Conservation (phyloP, 768 basidiomycete species). For the Trametes villosa region DNA sequence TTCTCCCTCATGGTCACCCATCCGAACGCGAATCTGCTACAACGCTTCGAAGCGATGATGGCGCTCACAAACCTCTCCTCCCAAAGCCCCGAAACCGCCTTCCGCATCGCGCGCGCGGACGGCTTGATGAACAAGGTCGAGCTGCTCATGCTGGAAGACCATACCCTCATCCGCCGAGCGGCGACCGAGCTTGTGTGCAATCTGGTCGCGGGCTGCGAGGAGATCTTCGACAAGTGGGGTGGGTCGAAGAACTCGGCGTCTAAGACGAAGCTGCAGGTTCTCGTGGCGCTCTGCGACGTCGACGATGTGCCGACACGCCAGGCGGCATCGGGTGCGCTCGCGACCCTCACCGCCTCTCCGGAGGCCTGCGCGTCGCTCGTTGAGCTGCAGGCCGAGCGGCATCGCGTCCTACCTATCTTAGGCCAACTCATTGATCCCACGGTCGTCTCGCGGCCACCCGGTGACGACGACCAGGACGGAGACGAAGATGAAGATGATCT, state of each 20-base stretch:
- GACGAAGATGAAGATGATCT: conserved; percentile 29
- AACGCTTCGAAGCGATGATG: conserved; percentile 94
- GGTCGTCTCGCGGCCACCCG: conserved; percentile 38
- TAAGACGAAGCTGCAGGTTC: conserved; percentile 74
- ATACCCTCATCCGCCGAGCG: conserved; percentile 81
- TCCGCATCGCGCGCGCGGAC: conserved; percentile 64
- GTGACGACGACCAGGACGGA: conserved; percentile 43
- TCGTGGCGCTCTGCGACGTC: conserved; percentile 85
- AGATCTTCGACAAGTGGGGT: conserved; percentile 74
- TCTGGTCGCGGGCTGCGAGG: conserved; percentile 76
- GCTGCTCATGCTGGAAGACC: conserved; percentile 79
- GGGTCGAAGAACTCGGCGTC: conserved; percentile 46
- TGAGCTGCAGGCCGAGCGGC: conserved; percentile 65
- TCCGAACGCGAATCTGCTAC: conserved; percentile 69
- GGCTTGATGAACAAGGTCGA: conserved; percentile 71
- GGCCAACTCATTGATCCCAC: conserved; percentile 69
- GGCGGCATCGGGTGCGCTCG: conserved; percentile 91
- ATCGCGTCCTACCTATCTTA: conserved; percentile 66
- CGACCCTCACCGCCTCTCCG: conserved; percentile 70
- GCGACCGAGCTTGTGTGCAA: conserved; percentile 94
- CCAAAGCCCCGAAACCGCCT: conserved; percentile 64
- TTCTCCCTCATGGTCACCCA: conserved; percentile 75
- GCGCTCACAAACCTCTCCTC: conserved; percentile 95
- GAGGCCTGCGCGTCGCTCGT: conserved; percentile 65
- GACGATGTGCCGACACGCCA: conserved; percentile 84